Conservation (phyloP, 2,329 filamentous ascomycete genomes). For the Pezicula radicicola region DNA sequence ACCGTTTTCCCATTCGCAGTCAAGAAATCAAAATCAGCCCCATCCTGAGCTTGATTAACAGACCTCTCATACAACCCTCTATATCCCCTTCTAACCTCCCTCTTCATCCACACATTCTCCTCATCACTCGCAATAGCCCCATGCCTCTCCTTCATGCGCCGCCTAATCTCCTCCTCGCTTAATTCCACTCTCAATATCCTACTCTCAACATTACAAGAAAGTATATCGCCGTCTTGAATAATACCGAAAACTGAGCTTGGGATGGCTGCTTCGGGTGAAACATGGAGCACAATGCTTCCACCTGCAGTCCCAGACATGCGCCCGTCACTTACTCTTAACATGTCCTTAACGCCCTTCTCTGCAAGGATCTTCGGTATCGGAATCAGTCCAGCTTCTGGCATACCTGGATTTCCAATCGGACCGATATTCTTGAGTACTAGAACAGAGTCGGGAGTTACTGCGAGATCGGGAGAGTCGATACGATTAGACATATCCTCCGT, state of each 20-base stretch:
- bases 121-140: conserved; percentile 15
- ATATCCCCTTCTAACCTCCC: conserved; percentile 49
- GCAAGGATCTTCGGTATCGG: conserved; percentile 47
- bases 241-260: conserved; percentile 44
- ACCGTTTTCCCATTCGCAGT: conserved; percentile 36
- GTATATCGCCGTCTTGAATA: conserved; percentile 43
- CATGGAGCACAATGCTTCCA: conserved; percentile 50
- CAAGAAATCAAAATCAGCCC: conserved; percentile 61
- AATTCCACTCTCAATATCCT: conserved; percentile 35
- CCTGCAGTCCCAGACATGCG: conserved; percentile 54
- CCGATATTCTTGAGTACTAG: conserved; percentile 46
- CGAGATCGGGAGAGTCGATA: conserved; percentile 41
- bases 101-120: conserved; percentile 30
- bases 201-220: conserved; percentile 41
- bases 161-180: conserved; percentile 19
- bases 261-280: conserved; percentile 48
- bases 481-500: conserved; percentile 40
- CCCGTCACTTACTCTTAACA: conserved; percentile 51
- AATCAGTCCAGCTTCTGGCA: conserved; percentile 50
- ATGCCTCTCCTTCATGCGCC: conserved; percentile 15
- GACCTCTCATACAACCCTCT: conserved; percentile 54
- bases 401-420: conserved; percentile 47
- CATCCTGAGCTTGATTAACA: conserved; percentile 57
- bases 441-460: conserved; percentile 40
- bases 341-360: conserved; percentile 44